Percentiles rank a stretch among this genome's conserved stretches.
Evolutionary conservation across 371 early-diverging fungal species (phyloP).

Genomic region (Mortierella sp.): DNA sequence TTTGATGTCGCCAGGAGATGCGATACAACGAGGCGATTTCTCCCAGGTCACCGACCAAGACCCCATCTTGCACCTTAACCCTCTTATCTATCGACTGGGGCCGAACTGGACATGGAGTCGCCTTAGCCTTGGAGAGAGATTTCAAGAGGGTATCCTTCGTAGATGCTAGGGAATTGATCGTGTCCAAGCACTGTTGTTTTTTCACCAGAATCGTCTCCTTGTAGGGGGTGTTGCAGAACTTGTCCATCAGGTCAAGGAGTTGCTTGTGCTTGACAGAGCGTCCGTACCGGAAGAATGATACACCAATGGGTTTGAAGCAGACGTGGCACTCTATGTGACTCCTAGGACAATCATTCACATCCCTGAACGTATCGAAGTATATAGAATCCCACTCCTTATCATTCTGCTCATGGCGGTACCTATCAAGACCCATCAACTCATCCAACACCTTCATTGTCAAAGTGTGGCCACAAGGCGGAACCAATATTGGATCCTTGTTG

Average conservation of each 20-base stretch:
- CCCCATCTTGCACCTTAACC: background rate
- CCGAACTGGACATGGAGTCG: background rate
- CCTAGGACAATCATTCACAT: background rate
- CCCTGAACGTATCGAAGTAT: background rate
- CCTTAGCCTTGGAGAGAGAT: background rate
- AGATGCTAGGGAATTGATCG: background rate
- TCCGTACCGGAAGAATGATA: constrained; percentile 11
- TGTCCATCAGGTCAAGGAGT: background rate
- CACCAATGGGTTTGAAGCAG: constrained; percentile 15
- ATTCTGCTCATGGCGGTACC: constrained; percentile 30
- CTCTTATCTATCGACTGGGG: background rate
- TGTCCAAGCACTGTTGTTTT: background rate
- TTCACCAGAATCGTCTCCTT: no score
- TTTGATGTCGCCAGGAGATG: background rate
- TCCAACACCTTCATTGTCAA: constrained; percentile 60
- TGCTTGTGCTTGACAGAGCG: constrained; percentile 18
- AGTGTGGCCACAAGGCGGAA: constrained; percentile 60
- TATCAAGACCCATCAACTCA: constrained; percentile 44
- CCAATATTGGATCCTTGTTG: constrained; percentile 55
- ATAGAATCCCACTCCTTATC: background rate
- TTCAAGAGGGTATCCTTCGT: background rate
- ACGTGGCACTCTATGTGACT: background rate
- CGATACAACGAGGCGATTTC: background rate
- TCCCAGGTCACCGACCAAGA: background rate
- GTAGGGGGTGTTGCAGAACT: background rate